Conservation (phyloP, 345 rosid genomes). For the Tarenaya hassleriana region DNA sequence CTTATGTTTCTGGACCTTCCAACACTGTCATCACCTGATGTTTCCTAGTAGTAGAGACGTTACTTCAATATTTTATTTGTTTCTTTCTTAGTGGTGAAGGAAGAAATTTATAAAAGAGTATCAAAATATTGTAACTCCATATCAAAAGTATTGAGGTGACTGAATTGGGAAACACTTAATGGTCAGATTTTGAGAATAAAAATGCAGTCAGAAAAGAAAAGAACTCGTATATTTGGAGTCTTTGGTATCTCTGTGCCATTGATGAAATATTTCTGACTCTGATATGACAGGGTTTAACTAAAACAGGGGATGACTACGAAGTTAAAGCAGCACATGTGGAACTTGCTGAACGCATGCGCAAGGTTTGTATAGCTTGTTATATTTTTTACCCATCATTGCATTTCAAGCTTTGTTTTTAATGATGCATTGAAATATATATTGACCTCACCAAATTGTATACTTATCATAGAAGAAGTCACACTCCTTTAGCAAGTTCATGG, state of each 20-base stretch:
- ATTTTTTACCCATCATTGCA: not conserved
- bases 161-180: conserved; percentile 3
- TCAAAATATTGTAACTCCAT: not conserved
- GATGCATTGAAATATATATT: conserved; percentile 3
- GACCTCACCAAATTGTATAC: not conserved
- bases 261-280: conserved; percentile 11
- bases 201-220: not conserved
- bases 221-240: conserved; percentile 1
- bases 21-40: no score
- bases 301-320: conserved; percentile 93
- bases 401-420: conserved; percentile 9
- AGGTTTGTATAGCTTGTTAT: conserved; percentile 42
- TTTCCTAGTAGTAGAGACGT: no score
- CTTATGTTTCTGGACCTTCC: no score
- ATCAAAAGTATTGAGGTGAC: not conserved
- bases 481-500: not conserved
- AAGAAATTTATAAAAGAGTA: not conserved
- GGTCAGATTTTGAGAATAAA: not conserved
- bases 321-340: conserved; percentile 94
- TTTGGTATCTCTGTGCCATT: conserved; percentile 17
- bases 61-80: not conserved
- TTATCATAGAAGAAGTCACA: conserved; percentile 1
- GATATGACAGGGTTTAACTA: conserved; percentile 74
- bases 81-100: not conserved
- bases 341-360: conserved; percentile 99